phyloP scores from a whole-genome alignment of 345 rosid genomes.

The Capsella bursapastoris region DNA sequence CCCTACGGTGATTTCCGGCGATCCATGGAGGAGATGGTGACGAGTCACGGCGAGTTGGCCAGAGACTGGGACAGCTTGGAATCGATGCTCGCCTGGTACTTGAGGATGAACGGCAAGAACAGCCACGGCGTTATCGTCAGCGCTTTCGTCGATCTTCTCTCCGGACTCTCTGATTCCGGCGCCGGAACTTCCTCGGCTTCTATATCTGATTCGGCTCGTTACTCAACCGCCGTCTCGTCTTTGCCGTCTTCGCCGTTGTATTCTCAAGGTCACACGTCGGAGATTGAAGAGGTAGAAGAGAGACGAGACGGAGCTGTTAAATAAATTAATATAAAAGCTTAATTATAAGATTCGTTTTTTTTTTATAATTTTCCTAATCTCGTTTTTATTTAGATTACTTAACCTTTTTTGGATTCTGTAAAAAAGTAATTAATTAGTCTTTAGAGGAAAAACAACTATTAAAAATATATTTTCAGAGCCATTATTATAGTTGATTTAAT shows the following conservation, averaged over 20 bases:
- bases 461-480: constrained; percentile 15
- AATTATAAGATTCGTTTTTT: constrained; percentile 3
- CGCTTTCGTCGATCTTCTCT: constrained; percentile 82
- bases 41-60: constrained; percentile 53
- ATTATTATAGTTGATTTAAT: constrained; percentile 1
- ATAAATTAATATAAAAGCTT: background rate
- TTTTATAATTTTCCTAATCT: constrained; percentile 4
- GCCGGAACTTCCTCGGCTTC: constrained; percentile 27
- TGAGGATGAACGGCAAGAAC: constrained; percentile 72
- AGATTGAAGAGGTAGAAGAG: constrained; percentile 50
- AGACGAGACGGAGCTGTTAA: constrained; percentile 39
- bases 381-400: constrained; percentile 22
- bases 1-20: constrained; percentile 76
- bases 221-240: constrained; percentile 47
- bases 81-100: constrained; percentile 79
- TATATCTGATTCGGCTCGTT: constrained; percentile 36
- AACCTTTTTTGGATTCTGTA: constrained; percentile 36
- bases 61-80: constrained; percentile 81
- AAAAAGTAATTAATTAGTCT: constrained; percentile 33
- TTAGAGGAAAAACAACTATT: constrained; percentile 22
- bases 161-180: constrained; percentile 41
- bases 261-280: constrained; percentile 41
- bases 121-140: constrained; percentile 76
- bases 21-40: constrained; percentile 99
- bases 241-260: constrained; percentile 42